Conservation (phyloP, 257 asterid genomes). For the Solanum habrochaites region DNA sequence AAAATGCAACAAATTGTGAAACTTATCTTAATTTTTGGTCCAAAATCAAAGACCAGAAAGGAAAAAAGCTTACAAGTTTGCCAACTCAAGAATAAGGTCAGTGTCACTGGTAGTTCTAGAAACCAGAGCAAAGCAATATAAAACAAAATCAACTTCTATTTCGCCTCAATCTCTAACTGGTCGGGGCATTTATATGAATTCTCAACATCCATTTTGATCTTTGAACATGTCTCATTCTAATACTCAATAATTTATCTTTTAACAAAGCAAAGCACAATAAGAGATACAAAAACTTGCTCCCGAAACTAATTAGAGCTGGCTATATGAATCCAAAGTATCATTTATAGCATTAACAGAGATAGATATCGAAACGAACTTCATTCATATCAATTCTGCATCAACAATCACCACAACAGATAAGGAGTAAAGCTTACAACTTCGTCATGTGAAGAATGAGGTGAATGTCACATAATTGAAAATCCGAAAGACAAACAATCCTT, state of each 20-base stretch:
- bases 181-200: not conserved
- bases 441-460: constrained; percentile 23
- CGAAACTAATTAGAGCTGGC: not conserved
- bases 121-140: not conserved
- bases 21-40: not conserved
- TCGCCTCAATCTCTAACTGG: not conserved
- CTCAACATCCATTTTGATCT: not conserved
- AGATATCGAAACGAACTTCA: not conserved
- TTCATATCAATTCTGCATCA: not conserved
- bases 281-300: not conserved
- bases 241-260: not conserved
- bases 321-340: not conserved
- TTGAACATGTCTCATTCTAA: not conserved
- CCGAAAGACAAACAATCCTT: constrained; percentile 47
- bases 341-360: not conserved
- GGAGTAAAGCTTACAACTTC: constrained; percentile 25
- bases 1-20: not conserved
- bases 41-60: not conserved
- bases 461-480: constrained; percentile 33
- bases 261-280: not conserved
- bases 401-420: not conserved
- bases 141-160: not conserved
- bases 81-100: constrained; percentile 25
- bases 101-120: constrained; percentile 9
- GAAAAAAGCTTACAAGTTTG: constrained; percentile 25